Percentiles rank a stretch among this genome's conserved stretches.
Conservation (phyloP, 2,329 filamentous ascomycete species). For the Aspergillus terreus region DNA sequence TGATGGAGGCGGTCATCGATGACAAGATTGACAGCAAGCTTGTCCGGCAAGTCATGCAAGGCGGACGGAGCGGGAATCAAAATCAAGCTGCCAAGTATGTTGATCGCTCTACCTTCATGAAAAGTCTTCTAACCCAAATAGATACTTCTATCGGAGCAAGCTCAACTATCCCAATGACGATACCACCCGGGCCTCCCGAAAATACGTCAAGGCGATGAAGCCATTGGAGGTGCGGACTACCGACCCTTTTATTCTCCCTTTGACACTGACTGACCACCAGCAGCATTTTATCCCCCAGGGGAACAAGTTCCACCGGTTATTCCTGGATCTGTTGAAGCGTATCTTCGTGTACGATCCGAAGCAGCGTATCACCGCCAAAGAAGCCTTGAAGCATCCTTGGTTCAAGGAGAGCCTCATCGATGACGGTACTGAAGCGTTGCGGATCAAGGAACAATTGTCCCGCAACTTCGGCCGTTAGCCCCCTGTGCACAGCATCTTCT, state of each 20-base stretch:
- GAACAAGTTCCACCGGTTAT: conserved; percentile 58
- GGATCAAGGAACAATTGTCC: conserved; percentile 49
- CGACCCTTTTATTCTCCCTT: not conserved
- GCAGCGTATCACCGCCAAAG: conserved; percentile 60
- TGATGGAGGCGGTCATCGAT: conserved; percentile 64
- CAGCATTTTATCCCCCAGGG: conserved; percentile 62
- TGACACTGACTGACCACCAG: conserved; percentile 18
- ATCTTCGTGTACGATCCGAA: conserved; percentile 67
- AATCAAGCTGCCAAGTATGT: conserved; percentile 57
- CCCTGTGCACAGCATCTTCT: not conserved
- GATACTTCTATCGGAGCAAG: conserved; percentile 54
- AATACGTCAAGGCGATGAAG: conserved; percentile 68
- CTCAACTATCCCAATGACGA: conserved; percentile 62
- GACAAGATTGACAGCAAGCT: conserved; percentile 54
- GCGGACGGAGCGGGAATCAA: conserved; percentile 44
- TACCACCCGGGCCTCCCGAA: conserved; percentile 60
- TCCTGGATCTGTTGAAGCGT: conserved; percentile 58
- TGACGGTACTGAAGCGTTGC: conserved; percentile 62
- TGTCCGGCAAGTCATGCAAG: conserved; percentile 50
- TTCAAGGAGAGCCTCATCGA: conserved; percentile 63
- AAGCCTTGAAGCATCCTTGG: conserved; percentile 64
- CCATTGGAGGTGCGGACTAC: conserved; percentile 49
- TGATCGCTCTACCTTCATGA: conserved; percentile 10
- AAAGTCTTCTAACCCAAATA: conserved; percentile 32
- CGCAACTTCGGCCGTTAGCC: conserved; percentile 22